These are phyloP conservation scores for Candida sonorensis DNA, from an alignment of 805 yeast species.

Conservation along the genomic window DNA sequence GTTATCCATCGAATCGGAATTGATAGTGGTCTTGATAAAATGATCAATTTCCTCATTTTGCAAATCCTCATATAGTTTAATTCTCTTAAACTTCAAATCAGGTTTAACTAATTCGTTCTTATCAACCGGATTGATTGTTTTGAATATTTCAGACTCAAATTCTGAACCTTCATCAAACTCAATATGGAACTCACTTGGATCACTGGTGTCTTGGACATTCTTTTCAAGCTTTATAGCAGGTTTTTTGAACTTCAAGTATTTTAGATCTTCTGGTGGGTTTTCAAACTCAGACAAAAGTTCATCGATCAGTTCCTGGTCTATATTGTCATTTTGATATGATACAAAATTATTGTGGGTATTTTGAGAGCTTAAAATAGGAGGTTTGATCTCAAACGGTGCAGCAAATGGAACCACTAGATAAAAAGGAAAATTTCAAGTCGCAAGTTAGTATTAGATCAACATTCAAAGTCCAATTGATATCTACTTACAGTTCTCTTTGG, in stretches of 20 bases:
- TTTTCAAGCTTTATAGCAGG: slow-evolving; percentile 19
- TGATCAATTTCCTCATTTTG: slow-evolving; percentile 3
- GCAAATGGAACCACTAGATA: slow-evolving; percentile 18
- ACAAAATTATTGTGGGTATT: background rate
- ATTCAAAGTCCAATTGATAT: too few relatives aligned
- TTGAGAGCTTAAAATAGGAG: slow-evolving; percentile 6
- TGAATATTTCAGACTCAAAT: slow-evolving; percentile 12
- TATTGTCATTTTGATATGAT: slow-evolving; percentile 1
- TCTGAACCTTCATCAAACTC: too few relatives aligned
- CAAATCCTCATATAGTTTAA: slow-evolving; percentile 12
- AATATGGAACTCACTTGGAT: too few relatives aligned
- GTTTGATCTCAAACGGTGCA: slow-evolving; percentile 19
- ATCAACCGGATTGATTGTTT: slow-evolving; percentile 6
- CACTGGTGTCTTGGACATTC: too few relatives aligned
- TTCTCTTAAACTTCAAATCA: slow-evolving; percentile 21
- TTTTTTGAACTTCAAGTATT: slow-evolving; percentile 27
- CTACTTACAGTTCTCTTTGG: too few relatives aligned
- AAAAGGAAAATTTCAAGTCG: too few relatives aligned
- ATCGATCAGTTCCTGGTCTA: slow-evolving; percentile 20
- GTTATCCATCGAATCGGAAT: too few relatives aligned
- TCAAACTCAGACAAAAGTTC: slow-evolving; percentile 14
- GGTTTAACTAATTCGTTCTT: slow-evolving; percentile 20
- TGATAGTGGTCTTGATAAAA: slow-evolving; percentile 2
- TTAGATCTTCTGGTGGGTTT: slow-evolving; percentile 13
- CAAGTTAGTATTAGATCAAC: too few relatives aligned